Evolutionary conservation across 2,329 filamentous ascomycete species (phyloP).

Genomic region (Magnaporthiopsis incrustans): DNA sequence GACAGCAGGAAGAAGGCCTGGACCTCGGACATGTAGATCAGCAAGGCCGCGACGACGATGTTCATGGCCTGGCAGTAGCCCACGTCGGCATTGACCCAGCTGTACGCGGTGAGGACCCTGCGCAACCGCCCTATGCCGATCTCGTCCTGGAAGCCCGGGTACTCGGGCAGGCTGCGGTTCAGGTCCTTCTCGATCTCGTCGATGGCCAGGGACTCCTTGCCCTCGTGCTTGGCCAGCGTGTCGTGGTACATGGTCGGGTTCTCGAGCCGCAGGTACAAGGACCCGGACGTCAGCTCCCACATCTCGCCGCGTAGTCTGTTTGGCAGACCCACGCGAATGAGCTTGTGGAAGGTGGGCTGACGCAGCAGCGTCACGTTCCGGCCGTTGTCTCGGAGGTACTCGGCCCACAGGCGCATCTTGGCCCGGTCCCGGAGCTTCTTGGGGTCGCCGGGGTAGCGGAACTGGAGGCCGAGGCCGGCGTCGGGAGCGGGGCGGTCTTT

Average conservation of each 20-base stretch:
- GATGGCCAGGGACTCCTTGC: constrained; percentile 85
- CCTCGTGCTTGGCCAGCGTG: constrained; percentile 74
- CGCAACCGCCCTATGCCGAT: constrained; percentile 87
- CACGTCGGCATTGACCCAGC: constrained; percentile 91
- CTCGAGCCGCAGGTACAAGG: constrained; percentile 79
- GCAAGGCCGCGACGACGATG: constrained; percentile 92
- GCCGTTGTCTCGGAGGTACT: constrained; percentile 93
- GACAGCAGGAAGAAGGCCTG: constrained; percentile 95
- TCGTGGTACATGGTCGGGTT: constrained; percentile 78
- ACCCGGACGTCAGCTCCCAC: constrained; percentile 92
- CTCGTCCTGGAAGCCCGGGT: constrained; percentile 93
- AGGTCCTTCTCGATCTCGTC: constrained; percentile 99
- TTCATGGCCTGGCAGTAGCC: constrained; percentile 99
- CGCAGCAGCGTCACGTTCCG: constrained; percentile 86
- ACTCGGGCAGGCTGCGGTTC: constrained; percentile 92
- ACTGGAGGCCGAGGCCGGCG: constrained; percentile 84
- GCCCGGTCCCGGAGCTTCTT: constrained; percentile 89
- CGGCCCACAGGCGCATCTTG: constrained; percentile 96
- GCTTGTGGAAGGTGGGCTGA: constrained; percentile 94
- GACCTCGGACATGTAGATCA: constrained; percentile 96
- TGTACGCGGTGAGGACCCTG: constrained; percentile 90
- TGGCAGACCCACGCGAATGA: constrained; percentile 89
- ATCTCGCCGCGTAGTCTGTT: constrained; percentile 90
- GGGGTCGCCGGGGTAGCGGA: constrained; percentile 89
- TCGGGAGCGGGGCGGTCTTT: constrained; percentile 68